Percentiles rank a stretch among this genome's conserved stretches.
Evolutionary conservation across 2,329 filamentous ascomycete genomes (phyloP).

Genomic region (Massarina eburnea): DNA sequence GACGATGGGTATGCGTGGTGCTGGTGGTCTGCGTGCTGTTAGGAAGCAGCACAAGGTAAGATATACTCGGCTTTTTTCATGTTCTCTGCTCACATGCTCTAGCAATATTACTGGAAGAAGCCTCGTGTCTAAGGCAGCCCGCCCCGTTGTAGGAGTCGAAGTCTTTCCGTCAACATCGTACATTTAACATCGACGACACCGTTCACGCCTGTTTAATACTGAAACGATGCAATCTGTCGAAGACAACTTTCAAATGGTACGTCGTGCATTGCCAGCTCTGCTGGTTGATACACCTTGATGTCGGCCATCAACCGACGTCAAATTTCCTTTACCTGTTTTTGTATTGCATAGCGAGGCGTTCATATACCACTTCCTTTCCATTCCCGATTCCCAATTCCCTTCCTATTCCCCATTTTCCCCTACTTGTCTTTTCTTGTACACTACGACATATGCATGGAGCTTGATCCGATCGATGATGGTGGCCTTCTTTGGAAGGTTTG

Average conservation of each 20-base stretch:
- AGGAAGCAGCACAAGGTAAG: conserved; percentile 95
- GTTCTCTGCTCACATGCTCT: conserved; percentile 11
- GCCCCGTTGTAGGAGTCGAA: not conserved
- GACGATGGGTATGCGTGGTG: conserved; percentile 82
- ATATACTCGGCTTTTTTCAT: not conserved
- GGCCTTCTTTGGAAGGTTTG: not conserved
- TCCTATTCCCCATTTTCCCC: not conserved
- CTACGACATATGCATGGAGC: not conserved
- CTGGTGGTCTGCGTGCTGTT: conserved; percentile 83
- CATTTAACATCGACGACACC: not conserved
- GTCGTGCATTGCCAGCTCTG: not conserved
- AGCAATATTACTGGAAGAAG: conserved; percentile 75
- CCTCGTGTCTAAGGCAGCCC: conserved; percentile 49
- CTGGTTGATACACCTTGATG: conserved; percentile 1
- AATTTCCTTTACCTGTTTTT: conserved; percentile 5
- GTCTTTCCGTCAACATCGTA: not conserved
- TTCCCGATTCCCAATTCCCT: conserved; percentile 8
- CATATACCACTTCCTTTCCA: conserved; percentile 29
- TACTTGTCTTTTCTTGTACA: conserved; percentile 2
- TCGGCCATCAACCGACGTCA: not conserved
- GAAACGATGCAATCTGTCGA: not conserved
- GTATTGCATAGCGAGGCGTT: conserved; percentile 44
- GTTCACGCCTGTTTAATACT: not conserved
- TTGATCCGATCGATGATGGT: conserved; percentile 14
- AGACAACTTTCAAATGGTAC: not conserved